Evolutionary conservation across 768 basidiomycete species (phyloP).

Genomic region (Leccinum subtestaceum): DNA sequence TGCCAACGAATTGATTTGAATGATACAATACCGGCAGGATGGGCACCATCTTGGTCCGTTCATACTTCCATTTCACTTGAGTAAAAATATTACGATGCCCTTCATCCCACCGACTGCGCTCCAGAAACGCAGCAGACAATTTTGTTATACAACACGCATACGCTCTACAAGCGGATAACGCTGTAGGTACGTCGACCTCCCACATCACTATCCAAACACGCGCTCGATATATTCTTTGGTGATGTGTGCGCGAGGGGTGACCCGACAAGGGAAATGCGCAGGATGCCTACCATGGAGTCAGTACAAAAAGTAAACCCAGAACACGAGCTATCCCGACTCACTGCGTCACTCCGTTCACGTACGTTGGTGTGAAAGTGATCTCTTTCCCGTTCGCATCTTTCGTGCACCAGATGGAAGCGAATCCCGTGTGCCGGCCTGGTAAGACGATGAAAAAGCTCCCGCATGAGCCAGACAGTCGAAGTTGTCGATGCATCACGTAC

Average conservation of each 20-base stretch:
- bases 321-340: not conserved
- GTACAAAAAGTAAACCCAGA: not conserved
- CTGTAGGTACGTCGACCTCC: not conserved
- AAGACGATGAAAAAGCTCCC: not conserved
- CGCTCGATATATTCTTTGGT: constrained; percentile 3
- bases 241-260: constrained; percentile 6
- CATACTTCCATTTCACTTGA: no score
- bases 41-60: no score
- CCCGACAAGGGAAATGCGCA: not conserved
- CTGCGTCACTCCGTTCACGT: not conserved
- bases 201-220: not conserved
- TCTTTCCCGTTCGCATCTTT: not conserved
- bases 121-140: not conserved
- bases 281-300: not conserved
- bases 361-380: not conserved
- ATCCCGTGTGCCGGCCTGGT: not conserved
- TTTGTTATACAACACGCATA: no score
- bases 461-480: not conserved
- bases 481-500: not conserved
- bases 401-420: not conserved
- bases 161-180: no score
- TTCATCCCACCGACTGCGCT: constrained; percentile 5
- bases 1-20: no score
- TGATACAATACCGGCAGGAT: no score
- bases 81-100: no score